Base-by-base conservation (phyloP, 139 green algal species). In the Zygnema circumcarinatum region DNA sequence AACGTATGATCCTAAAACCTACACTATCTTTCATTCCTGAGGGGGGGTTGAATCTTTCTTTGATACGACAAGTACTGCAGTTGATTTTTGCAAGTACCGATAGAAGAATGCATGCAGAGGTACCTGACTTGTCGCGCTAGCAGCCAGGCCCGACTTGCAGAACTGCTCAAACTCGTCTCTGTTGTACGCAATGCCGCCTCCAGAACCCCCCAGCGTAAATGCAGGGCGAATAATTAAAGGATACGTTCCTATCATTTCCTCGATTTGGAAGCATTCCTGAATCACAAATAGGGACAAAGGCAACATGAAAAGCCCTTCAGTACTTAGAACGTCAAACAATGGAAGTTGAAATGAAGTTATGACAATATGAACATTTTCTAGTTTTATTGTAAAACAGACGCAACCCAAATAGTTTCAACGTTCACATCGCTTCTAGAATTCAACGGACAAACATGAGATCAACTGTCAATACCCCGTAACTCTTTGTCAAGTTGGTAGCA, bases 121-220 rank as follows among this genome's bases (percentile, higher is more conserved):
- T 40, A 87, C 81, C 81, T 93, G 90, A 84, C 92, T 96, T 54
- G 96, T 99, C 90, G 98, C 94, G 40, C 96, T 98, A 0, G 96
- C 97, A 29, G 95, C 86, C 31, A 99, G 91, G 38, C 97, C 47
- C 84, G 90, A 73, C 41, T 95, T 90, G 20, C 97, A 93, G 88
- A 98, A 98, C 20, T 92, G 82, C 74, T 95, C 92, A 87, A 98
- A 98, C 92, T 99, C 97, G 42, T 99, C 96, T 90, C 95, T 91
- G 93, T 99, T 99, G 94, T 99, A 99, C 31, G 96, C 96, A 89
- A 99, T 99, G 86, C 97, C 97, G 83, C 97, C 97, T 39, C 97
- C 97, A 0, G 96, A 98, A 75, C 97, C 97, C 35, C 97, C 97
- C 42, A 98, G 95, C 0, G 97, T 99, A 92, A 99, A 99, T 20